Evolutionary conservation across 352 stramenopile genomes (phyloP), one percentile per base, ranked within the genome.

Genomic region (Phytopythium chamaehyphon): DNA sequence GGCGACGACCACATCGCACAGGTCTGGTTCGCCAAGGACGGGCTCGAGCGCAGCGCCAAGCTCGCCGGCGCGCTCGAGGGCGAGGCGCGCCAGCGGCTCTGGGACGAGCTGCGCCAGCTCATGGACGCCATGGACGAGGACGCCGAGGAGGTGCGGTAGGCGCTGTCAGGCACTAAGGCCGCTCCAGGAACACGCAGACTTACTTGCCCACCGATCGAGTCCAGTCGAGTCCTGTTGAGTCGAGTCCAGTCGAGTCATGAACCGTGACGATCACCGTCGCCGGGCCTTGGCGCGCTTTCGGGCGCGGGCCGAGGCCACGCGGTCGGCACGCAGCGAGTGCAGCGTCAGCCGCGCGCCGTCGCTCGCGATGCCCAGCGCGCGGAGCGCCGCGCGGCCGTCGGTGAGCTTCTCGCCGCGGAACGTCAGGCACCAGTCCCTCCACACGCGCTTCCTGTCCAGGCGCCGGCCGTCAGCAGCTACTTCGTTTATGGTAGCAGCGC

Each of bases 1-100:
- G 83, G 82, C 51, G 93, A 98, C 62, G 92, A 84, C 31, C 88
- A 98, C 60, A 74, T 98, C 44, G 76, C 55, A 19, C 73, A 78
- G 51, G 68, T 98, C 42, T 98, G 92, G 92, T 98, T 93, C 65
- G 78, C 83, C 14, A 69, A 66, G n/a, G 76, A 93, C 57, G 61
- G 76, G 46, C 54, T 80, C 37, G 92, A 97, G 66, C 61, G 71
- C 36, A 93, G 76, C 60, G 90, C 83, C 26, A 97, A 96, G 58
- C 64, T 98, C 35, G 71, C 86, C 53, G 90, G 88, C 35, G 88
- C 90, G 12, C 54, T 97, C 43, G 86, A 97, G 59, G 91, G 90
- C 38, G 79, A 86, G 38, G 89, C 89, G 18, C 71, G 88, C 18
- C 72, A 96, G 22, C 61, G 48, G 40, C 64, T 95, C 39, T 92